phyloP scores from a whole-genome alignment of 2,329 filamentous ascomycete species.

The Monosporascus cannonballus region DNA sequence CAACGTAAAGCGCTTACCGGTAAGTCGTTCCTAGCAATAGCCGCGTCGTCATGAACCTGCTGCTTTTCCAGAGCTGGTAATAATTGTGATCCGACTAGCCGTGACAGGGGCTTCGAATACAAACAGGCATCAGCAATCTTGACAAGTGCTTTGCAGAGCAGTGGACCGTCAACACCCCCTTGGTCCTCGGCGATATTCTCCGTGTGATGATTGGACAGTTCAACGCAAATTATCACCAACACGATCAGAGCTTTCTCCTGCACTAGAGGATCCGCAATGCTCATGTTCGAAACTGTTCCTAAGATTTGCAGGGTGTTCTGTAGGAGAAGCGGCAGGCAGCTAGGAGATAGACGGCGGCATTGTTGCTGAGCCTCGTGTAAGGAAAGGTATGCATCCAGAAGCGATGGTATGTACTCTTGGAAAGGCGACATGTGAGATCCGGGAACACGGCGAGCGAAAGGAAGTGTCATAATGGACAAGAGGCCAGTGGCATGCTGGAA shows the following conservation, averaged over 20 bases:
- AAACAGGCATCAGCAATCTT: slow-evolving; percentile 31
- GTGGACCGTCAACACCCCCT: slow-evolving; percentile 22
- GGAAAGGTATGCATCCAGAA: slow-evolving; percentile 42
- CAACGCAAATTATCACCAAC: slow-evolving; percentile 36
- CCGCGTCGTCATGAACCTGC: slow-evolving; percentile 22
- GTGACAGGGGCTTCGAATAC: slow-evolving; percentile 25
- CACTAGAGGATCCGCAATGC: slow-evolving; percentile 11
- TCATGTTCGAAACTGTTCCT: slow-evolving; percentile 1
- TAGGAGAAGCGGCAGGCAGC: slow-evolving; percentile 29
- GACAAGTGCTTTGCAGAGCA: slow-evolving; percentile 33
- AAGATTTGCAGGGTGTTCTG: slow-evolving; percentile 30
- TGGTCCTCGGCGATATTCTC: slow-evolving; percentile 18
- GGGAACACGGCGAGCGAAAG: slow-evolving; percentile 28
- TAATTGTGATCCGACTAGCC: slow-evolving; percentile 37
- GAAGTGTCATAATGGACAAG: slow-evolving; percentile 36
- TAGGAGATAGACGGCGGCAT: slow-evolving; percentile 27
- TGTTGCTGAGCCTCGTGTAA: slow-evolving; percentile 34
- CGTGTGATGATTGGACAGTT: slow-evolving; percentile 30
- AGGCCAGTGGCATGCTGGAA: slow-evolving; percentile 40
- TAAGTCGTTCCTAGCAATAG: slow-evolving; percentile 32
- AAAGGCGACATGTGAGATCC: slow-evolving; percentile 29
- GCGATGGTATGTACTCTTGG: slow-evolving; percentile 39
- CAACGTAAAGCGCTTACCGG: slow-evolving; percentile 28
- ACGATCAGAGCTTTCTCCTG: slow-evolving; percentile 31
- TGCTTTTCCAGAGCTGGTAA: slow-evolving; percentile 35